Evolutionary conservation across 202 grass and related monocot genomes (phyloP).

Genomic region (Brachypodium distachyon): DNA sequence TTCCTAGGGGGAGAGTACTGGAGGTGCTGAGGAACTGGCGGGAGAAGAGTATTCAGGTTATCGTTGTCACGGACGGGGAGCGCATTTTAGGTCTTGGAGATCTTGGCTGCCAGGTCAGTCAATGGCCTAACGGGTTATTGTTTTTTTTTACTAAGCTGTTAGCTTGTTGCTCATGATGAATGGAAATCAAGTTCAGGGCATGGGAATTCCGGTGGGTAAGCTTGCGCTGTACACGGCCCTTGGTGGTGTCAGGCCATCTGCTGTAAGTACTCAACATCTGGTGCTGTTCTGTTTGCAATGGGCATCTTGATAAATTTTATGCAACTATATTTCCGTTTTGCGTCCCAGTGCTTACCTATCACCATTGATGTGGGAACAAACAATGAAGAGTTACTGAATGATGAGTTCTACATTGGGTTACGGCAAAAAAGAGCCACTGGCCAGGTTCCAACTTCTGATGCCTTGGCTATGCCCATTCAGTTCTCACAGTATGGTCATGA

Average conservation of each 20-base stretch:
- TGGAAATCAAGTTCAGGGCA: constrained; percentile 40
- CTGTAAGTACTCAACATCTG: constrained; percentile 34
- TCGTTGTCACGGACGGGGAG: constrained; percentile 86
- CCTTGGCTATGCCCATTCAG: not conserved
- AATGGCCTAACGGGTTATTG: not conserved
- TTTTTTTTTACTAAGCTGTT: not conserved
- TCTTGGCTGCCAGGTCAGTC: constrained; percentile 82
- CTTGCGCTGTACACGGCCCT: constrained; percentile 85
- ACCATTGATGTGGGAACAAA: constrained; percentile 98
- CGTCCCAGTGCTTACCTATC: constrained; percentile 66
- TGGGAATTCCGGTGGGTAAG: constrained; percentile 96
- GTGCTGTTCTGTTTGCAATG: not conserved
- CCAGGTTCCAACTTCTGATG: constrained; percentile 37
- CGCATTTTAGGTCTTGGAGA: constrained; percentile 91
- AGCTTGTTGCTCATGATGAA: not conserved
- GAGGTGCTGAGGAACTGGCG: constrained; percentile 90
- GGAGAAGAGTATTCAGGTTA: constrained; percentile 91
- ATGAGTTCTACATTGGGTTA: constrained; percentile 96
- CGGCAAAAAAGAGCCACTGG: constrained; percentile 78
- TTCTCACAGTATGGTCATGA: not conserved
- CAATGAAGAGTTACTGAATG: constrained; percentile 73
- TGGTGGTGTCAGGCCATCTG: constrained; percentile 74
- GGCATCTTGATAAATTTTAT: not conserved
- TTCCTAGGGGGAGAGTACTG: constrained; percentile 56
- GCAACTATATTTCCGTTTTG: not conserved